These are phyloP conservation scores for Cyclotella atomus DNA, from an alignment of 108 stramenopile species.

Conservation along the genomic window DNA sequence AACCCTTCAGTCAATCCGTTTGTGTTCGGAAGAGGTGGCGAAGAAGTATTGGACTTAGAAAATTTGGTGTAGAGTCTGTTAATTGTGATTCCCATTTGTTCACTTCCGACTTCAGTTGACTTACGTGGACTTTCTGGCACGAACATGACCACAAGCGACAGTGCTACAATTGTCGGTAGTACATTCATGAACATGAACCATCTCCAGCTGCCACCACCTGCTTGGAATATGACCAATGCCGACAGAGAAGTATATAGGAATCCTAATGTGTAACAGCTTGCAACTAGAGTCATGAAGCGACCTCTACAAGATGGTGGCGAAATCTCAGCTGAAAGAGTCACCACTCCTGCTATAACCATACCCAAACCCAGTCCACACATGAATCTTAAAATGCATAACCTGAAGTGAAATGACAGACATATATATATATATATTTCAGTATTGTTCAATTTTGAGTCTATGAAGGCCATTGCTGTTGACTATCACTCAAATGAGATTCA, in stretches of 20 bases:
- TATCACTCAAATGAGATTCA: no score
- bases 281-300: conserved; percentile 46
- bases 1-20: no score
- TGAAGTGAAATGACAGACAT: background rate
- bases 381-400: conserved; percentile 33
- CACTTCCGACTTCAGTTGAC: no score
- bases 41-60: no score
- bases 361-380: conserved; percentile 40
- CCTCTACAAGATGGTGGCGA: conserved; percentile 38
- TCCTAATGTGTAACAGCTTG: conserved; percentile 42
- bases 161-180: conserved; percentile 30
- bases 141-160: conserved; percentile 17
- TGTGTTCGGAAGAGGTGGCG: no score
- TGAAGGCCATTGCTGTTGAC: no score
- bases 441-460: no score
- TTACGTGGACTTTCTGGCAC: conserved; percentile 47
- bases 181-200: conserved; percentile 38
- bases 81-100: no score
- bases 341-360: conserved; percentile 35
- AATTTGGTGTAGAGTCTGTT: no score
- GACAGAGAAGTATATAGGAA: conserved; percentile 40
- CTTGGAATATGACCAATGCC: conserved; percentile 41
- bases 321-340: conserved; percentile 40
- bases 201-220: conserved; percentile 44
- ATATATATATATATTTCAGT: no score